Evolutionary conservation across 2,329 filamentous ascomycete species (phyloP), one percentile per base, ranked within the genome.

Genomic region (Colletotrichum camelliae): DNA sequence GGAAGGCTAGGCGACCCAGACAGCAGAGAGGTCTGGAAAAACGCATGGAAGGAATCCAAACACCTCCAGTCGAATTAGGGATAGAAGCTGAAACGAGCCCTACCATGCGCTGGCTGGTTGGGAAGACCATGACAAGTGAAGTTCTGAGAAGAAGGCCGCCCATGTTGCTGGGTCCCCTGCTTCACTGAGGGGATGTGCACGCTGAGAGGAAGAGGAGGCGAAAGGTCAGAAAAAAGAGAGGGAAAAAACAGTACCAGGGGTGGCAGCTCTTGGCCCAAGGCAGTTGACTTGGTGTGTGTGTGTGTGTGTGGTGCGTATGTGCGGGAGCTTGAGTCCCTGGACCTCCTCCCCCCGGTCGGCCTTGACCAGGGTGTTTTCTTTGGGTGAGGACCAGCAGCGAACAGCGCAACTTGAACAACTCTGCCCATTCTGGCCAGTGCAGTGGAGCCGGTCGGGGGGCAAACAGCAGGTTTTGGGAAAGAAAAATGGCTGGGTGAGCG

Each of bases 11-110:
- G 68, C 57, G 77, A 74, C 74, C 65, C 58, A 66, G 37, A 75
- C 43, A 67, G 80, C 79, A 82, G 76, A 79, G 78, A 80, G 79
- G 80, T 81, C 80, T 82, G 80, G 81, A 85, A 84, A 69, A 84
- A 84, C 78, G 82, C 82, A 84, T 84, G 81, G 84, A 85, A 84
- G 80, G 78, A 83, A 82, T 81, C 82, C 83, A 85, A 85, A 85
- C 82, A 81, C 79, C 77, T 64, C 81, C 78, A 81, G 77, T 83
- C 81, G 78, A 81, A 84, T 81, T 64, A 68, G 73, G 82, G 81
- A 84, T 81, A 83, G 81, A 80, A 84, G 82, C 80, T 87, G 86
- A 88, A 87, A 88, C 86, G 82, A 82, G 81, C 81, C 81, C 81
- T 84, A 83, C 84, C 83, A 86, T 86, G 84, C 84, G 81, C 80